A percentile compares a stretch with the other conserved stretches of the same genome.
phyloP scores from a whole-genome alignment of 805 yeast genomes.

The Candida vaughaniae region DNA sequence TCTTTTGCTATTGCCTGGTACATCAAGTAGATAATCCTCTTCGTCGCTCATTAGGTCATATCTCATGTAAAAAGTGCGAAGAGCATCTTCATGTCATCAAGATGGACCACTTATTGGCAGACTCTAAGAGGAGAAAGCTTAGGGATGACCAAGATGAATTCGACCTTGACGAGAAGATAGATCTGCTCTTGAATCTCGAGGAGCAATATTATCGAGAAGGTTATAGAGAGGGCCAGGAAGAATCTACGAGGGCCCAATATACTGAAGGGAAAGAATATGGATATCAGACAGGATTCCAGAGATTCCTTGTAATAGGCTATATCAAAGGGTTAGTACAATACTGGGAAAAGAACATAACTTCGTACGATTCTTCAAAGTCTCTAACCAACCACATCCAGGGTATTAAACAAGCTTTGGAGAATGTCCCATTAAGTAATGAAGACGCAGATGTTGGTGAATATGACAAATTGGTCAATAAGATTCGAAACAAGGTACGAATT shows the following conservation, averaged over 20 bases:
- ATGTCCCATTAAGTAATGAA: conserved; percentile 38
- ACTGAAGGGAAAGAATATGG: conserved; percentile 86
- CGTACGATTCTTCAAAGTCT: conserved; percentile 17
- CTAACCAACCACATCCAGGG: conserved; percentile 23
- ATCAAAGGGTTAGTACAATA: conserved; percentile 49
- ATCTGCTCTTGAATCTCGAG: conserved; percentile 58
- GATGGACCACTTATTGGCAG: conserved; percentile 18
- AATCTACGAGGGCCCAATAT: conserved; percentile 57
- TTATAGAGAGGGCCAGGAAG: conserved; percentile 63
- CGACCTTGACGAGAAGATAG: conserved; percentile 33
- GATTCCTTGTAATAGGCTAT: conserved; percentile 69
- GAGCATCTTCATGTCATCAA: conserved; percentile 5
- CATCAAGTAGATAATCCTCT: conserved; percentile 11
- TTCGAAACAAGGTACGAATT: conserved; percentile 61
- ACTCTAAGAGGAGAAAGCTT: conserved; percentile 23
- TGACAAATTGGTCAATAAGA: conserved; percentile 51
- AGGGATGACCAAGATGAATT: conserved; percentile 2
- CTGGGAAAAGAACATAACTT: conserved; percentile 26
- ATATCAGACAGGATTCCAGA: conserved; percentile 71
- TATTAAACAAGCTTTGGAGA: conserved; percentile 29
- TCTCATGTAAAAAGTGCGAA: background rate
- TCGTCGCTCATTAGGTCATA: conserved; percentile 4
- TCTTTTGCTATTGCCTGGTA: conserved; percentile 2
- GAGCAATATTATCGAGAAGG: conserved; percentile 65
- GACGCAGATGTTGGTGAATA: conserved; percentile 55